Conservation (phyloP, 2,329 filamentous ascomycete species). For the Pseudogymnoascus sp. region DNA sequence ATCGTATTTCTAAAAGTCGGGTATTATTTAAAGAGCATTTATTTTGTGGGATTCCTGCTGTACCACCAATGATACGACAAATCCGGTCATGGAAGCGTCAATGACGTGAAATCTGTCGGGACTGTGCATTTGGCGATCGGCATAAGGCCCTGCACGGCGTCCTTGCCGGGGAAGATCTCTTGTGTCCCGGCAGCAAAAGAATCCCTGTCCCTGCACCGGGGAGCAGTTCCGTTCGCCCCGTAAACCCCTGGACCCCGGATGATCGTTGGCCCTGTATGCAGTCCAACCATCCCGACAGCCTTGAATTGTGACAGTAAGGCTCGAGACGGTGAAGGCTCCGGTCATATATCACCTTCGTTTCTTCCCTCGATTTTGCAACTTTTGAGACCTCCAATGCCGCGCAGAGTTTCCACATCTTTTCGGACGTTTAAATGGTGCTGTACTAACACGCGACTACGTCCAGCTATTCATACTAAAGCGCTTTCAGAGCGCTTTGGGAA, state of each 20-base stretch:
- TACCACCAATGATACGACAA: constrained; percentile 1
- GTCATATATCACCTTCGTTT: not conserved
- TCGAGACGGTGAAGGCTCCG: not conserved
- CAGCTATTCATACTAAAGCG: not conserved
- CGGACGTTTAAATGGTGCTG: not conserved
- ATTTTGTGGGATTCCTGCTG: not conserved
- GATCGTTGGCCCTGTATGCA: constrained; percentile 3
- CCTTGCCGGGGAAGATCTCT: not conserved
- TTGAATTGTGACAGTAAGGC: not conserved
- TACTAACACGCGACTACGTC: not conserved
- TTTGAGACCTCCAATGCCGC: not conserved
- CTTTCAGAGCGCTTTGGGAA: not conserved
- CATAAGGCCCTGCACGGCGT: not conserved
- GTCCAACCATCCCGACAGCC: constrained; percentile 2
- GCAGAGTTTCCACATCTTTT: not conserved
- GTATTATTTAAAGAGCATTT: not conserved
- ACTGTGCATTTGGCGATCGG: not conserved
- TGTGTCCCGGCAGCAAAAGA: not conserved
- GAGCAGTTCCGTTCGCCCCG: not conserved
- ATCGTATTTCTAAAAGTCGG: not conserved
- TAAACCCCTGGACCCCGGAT: not conserved
- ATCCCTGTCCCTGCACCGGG: not conserved
- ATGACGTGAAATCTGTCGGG: not conserved
- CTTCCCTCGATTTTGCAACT: not conserved
- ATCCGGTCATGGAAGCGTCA: not conserved